Percentiles rank a stretch among this genome's conserved stretches.
Conservation (phyloP, 352 stramenopile species). For the Albugo laibachii region DNA sequence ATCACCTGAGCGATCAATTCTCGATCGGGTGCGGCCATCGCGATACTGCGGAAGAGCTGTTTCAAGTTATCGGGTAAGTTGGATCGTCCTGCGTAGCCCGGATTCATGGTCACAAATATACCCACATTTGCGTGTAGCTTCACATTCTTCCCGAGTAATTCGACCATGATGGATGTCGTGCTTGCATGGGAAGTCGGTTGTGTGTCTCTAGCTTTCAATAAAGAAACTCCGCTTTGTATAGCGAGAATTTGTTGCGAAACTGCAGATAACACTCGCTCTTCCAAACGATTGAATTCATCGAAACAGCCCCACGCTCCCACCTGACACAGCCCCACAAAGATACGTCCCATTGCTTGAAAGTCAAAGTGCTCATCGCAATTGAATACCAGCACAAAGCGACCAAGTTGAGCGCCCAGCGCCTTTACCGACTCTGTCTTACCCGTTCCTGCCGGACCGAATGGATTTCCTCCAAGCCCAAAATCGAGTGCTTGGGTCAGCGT, state of each 20-base stretch:
- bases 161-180: constrained; percentile 47
- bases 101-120: constrained; percentile 99
- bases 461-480: constrained; percentile 97
- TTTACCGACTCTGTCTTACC: constrained; percentile 99
- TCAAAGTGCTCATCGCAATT: constrained; percentile 99
- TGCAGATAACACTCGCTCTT: constrained; percentile 97
- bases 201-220: constrained; percentile 27
- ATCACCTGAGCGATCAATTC: constrained; percentile 99
- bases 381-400: constrained; percentile 99
- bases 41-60: constrained; percentile 98
- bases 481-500: constrained; percentile 98
- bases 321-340: constrained; percentile 99
- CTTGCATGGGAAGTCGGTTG: constrained; percentile 14
- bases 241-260: constrained; percentile 99
- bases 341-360: constrained; percentile 98
- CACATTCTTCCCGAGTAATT: constrained; percentile 91
- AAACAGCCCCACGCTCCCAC: constrained; percentile 99
- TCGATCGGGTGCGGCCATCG: constrained; percentile 98
- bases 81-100: constrained; percentile 95
- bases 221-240: constrained; percentile 95
- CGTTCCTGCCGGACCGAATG: constrained; percentile 97
- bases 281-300: constrained; percentile 99
- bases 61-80: constrained; percentile 98
- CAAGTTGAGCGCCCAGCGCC: constrained; percentile 94
- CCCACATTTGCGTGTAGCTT: constrained; percentile 93